phyloP scores from a whole-genome alignment of 805 yeast genomes.

The Vanderwaltozyma polyspora region DNA sequence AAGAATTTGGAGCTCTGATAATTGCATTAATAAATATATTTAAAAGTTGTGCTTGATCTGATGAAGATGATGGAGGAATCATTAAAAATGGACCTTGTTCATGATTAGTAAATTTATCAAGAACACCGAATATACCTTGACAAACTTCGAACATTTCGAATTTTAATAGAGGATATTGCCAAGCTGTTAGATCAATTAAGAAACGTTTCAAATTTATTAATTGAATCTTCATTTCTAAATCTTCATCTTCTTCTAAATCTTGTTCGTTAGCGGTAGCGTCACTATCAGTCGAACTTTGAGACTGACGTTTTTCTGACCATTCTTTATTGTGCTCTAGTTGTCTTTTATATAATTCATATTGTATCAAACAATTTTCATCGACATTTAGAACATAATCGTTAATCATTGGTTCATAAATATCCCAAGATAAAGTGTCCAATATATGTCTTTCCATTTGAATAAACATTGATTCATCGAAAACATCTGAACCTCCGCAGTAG shows the following conservation, averaged over 20 bases:
- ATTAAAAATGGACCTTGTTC: conserved; percentile 22
- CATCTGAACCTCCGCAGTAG: conserved; percentile 49
- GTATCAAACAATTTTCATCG: conserved; percentile 34
- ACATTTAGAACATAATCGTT: conserved; percentile 36
- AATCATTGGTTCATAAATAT: conserved; percentile 50
- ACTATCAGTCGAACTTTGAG: conserved; percentile 6
- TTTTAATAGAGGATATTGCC: conserved; percentile 33
- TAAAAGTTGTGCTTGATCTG: conserved; percentile 12
- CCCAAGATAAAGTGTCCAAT: conserved; percentile 62
- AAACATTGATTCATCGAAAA: conserved; percentile 49
- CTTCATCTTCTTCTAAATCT: conserved; percentile 20
- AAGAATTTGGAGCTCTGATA: conserved; percentile 11
- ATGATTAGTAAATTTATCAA: conserved; percentile 22
- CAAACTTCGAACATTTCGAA: conserved; percentile 24
- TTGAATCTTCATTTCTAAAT: conserved; percentile 25
- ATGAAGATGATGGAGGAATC: conserved; percentile 15
- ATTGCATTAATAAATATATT: conserved; percentile 15
- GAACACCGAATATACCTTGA: conserved; percentile 22
- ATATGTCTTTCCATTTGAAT: conserved; percentile 72
- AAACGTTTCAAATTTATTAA: conserved; percentile 39
- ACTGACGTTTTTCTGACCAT: conserved; percentile 11
- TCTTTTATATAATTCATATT: conserved; percentile 27
- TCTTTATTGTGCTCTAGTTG: conserved; percentile 20
- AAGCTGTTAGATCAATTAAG: conserved; percentile 37
- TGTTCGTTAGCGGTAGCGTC: conserved; percentile 13